A percentile compares a stretch with the other conserved stretches of the same genome.
Conservation (phyloP, 2,329 filamentous ascomycete genomes). For the Fusarium tjaetaba region DNA sequence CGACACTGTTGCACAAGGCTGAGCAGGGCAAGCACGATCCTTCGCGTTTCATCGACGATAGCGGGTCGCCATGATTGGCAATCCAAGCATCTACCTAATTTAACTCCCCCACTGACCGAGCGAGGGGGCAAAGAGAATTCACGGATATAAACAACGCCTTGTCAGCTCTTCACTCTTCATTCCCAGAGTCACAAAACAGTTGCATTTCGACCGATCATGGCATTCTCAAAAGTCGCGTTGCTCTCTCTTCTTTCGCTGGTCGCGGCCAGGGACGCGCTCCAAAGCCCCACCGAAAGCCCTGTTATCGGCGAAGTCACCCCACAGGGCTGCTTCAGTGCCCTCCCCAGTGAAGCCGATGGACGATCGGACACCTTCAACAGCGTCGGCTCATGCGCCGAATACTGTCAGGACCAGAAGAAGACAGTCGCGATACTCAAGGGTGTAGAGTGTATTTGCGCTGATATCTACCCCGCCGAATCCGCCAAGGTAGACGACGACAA, state of each 20-base stretch:
- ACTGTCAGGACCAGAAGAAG: not conserved
- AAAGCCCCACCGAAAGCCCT: constrained; percentile 44
- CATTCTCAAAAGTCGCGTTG: not conserved
- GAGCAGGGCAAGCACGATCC: constrained; percentile 1
- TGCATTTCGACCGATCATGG: too few relatives aligned
- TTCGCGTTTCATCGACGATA: constrained; percentile 2
- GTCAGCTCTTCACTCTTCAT: not conserved
- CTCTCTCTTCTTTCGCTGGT: not conserved
- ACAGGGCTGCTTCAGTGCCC: constrained; percentile 29
- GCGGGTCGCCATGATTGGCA: not conserved
- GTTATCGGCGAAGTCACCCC: not conserved
- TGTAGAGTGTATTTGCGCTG: constrained; percentile 22
- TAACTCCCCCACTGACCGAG: not conserved
- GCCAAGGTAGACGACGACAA: constrained; percentile 15
- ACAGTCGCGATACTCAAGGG: constrained; percentile 1
- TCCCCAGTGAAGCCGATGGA: not conserved
- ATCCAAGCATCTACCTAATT: not conserved
- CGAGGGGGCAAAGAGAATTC: not conserved
- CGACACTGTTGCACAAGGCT: not conserved
- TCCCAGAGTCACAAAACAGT: too few relatives aligned
- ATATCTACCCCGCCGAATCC: constrained; percentile 15
- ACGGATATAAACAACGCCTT: not conserved
- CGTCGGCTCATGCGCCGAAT: not conserved
- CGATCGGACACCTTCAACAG: not conserved
- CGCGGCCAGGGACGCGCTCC: constrained; percentile 37